These are phyloP conservation scores for Apiospora pterosperma DNA, from an alignment of 2,329 filamentous ascomycete genomes.

Conservation along the genomic window DNA sequence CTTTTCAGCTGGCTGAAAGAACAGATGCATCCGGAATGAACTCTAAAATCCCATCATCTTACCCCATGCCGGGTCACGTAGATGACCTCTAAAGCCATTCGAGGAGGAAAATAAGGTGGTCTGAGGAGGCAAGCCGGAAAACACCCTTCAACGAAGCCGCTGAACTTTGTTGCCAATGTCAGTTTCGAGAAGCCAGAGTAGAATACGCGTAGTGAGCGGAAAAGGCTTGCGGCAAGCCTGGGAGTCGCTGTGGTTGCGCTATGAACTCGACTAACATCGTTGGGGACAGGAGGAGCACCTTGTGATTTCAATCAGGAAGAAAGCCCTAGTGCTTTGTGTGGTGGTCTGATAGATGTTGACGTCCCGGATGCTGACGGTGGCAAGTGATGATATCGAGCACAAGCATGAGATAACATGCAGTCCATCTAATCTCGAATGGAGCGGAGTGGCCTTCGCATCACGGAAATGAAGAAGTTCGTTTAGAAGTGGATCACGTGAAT, in stretches of 20 bases:
- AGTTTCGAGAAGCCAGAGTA: not conserved
- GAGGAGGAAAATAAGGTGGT: not conserved
- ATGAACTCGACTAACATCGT: not conserved
- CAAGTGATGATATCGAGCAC: not conserved
- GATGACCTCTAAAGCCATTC: constrained; percentile 67
- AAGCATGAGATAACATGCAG: not conserved
- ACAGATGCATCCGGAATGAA: not conserved
- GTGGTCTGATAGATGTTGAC: not conserved
- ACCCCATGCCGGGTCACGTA: constrained; percentile 75
- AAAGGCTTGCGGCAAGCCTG: not conserved
- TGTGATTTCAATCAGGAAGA: not conserved
- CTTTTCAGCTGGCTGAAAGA: not conserved
- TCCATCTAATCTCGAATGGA: not conserved
- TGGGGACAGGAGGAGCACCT: not conserved
- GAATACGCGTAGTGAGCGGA: not conserved
- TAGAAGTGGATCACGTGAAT: not conserved
- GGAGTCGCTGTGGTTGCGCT: not conserved
- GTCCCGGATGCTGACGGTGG: not conserved
- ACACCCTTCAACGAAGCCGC: not conserved
- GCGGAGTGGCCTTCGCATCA: not conserved
- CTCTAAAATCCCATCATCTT: constrained; percentile 22
- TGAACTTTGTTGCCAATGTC: not conserved
- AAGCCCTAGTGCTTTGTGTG: not conserved
- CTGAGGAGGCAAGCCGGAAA: not conserved
- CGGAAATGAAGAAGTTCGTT: not conserved